Conservation (phyloP, 805 yeast genomes). For the Candida corydali region DNA sequence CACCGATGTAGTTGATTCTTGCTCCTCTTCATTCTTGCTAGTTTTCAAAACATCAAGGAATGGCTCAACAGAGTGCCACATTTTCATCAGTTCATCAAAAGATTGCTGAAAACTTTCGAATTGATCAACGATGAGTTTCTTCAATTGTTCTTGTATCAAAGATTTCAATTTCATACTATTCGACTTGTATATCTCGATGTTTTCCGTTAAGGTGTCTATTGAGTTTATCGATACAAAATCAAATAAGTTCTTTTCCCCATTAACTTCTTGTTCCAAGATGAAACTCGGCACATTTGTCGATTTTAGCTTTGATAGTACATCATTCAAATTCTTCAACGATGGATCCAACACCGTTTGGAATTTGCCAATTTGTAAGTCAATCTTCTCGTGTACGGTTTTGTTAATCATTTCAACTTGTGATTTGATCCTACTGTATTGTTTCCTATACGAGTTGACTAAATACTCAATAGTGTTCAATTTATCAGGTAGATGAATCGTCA, state of each 20-base stretch:
- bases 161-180: constrained; percentile 21
- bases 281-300: constrained; percentile 26
- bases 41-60: constrained; percentile 13
- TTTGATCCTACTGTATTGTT: constrained; percentile 13
- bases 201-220: constrained; percentile 20
- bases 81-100: constrained; percentile 13
- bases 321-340: constrained; percentile 20
- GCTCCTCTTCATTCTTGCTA: no score
- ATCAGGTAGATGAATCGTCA: constrained; percentile 21
- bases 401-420: constrained; percentile 15
- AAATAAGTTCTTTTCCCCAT: constrained; percentile 12
- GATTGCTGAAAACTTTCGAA: constrained; percentile 12
- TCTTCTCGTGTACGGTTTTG: constrained; percentile 11
- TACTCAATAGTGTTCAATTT: constrained; percentile 15
- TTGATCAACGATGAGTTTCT: constrained; percentile 15
- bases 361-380: constrained; percentile 10
- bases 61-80: constrained; percentile 18
- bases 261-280: constrained; percentile 8
- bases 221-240: constrained; percentile 35
- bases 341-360: constrained; percentile 17
- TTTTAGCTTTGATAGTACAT: constrained; percentile 19
- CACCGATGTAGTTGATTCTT: no score
- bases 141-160: constrained; percentile 14
- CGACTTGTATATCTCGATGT: constrained; percentile 22
- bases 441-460: constrained; percentile 13